Evolutionary conservation across 2,329 filamentous ascomycete genomes (phyloP).

Genomic region (Alternaria sp.): DNA sequence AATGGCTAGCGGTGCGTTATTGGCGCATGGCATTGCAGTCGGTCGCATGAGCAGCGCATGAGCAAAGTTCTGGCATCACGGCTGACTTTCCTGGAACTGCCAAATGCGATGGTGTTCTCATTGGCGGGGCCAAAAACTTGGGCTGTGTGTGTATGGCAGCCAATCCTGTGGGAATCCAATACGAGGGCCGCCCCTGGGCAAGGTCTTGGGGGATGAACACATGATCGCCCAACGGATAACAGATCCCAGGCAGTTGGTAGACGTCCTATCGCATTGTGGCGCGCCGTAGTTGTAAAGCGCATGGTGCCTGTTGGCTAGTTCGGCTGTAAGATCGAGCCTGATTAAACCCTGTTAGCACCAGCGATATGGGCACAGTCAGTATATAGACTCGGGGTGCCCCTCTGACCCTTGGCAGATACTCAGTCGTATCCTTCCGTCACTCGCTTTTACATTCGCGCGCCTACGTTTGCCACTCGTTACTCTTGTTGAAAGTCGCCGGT

Average conservation of each 20-base stretch:
- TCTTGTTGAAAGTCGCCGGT: conserved; percentile 1
- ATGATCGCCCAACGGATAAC: conserved; percentile 3
- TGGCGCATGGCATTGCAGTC: background rate
- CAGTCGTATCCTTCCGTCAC: background rate
- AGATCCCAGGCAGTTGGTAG: background rate
- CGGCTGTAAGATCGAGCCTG: background rate
- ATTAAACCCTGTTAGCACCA: conserved; percentile 5
- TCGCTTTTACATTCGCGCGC: conserved; percentile 8
- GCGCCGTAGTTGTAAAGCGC: background rate
- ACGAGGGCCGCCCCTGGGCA: background rate
- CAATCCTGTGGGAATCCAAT: background rate
- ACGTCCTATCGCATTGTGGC: background rate
- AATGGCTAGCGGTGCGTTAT: conserved; percentile 1
- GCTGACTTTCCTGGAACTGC: conserved; percentile 2
- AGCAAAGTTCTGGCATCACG: conserved; percentile 2
- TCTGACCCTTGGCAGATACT: background rate
- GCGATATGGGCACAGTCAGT: background rate
- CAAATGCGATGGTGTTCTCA: background rate
- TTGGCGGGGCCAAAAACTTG: background rate
- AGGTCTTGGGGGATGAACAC: background rate
- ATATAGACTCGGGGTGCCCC: conserved; percentile 10
- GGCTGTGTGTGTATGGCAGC: background rate
- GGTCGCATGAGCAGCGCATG: conserved; percentile 8
- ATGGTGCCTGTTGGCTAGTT: conserved; percentile 8
- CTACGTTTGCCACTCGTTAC: conserved; percentile 9